Percentiles rank a stretch among this genome's conserved stretches.
Evolutionary conservation across 2,329 filamentous ascomycete species (phyloP).

Genomic region (Calonectria henricotiae): DNA sequence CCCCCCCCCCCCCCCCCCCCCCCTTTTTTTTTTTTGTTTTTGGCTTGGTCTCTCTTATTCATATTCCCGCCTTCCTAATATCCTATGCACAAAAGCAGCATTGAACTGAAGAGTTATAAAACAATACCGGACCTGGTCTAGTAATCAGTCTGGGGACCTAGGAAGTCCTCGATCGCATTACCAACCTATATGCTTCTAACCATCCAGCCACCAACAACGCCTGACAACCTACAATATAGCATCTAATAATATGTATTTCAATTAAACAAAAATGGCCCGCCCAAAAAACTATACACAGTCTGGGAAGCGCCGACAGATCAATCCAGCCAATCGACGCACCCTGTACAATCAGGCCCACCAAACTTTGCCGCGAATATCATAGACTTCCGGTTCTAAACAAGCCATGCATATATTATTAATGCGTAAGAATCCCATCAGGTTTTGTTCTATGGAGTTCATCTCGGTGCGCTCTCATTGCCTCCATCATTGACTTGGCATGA

Average conservation of each 20-base stretch:
- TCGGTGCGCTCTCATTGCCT: conserved; percentile 58
- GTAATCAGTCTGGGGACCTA: not conserved
- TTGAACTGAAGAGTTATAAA: not conserved
- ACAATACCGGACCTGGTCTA: not conserved
- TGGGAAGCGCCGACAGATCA: not conserved
- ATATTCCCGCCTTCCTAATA: not conserved
- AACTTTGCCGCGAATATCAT: conserved; percentile 1
- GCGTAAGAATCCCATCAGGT: conserved; percentile 28
- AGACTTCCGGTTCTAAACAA: conserved; percentile 6
- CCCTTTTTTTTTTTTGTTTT: too few relatives aligned
- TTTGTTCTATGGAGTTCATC: conserved; percentile 41
- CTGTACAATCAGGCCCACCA: conserved; percentile 9
- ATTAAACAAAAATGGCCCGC: conserved; percentile 25
- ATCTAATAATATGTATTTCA: conserved; percentile 4
- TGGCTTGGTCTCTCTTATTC: not conserved
- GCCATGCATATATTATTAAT: conserved; percentile 1
- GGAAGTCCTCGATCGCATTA: not conserved
- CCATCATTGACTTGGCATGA: conserved; percentile 64
- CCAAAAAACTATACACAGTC: not conserved
- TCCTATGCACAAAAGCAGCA: not conserved
- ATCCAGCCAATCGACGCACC: conserved; percentile 22
- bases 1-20: too few relatives aligned
- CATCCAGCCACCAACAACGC: conserved; percentile 23
- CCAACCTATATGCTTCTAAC: not conserved
- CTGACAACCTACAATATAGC: conserved; percentile 16